Evolutionary conservation across 2,329 filamentous ascomycete genomes (phyloP), one percentile per base, ranked within the genome.

Genomic region (Didymella lethalis): DNA sequence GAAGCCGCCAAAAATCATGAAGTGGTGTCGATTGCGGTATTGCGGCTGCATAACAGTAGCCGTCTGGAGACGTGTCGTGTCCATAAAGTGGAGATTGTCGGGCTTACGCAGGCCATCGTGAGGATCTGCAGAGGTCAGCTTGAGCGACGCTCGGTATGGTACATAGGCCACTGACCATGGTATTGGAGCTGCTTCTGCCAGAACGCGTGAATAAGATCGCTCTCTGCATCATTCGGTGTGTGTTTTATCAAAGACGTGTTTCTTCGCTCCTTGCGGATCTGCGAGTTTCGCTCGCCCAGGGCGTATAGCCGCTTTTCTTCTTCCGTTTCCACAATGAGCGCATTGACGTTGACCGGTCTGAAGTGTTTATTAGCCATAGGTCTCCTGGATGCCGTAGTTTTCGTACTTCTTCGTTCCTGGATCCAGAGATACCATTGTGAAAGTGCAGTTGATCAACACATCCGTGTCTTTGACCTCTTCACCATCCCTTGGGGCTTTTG

Each of bases 1-100:
- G 72, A 89, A 91, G 14, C 90, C 90, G 50, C 90, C 90, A 68
- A 92, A 92, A 54, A 92, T 90, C 89, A 91, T 91, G 74, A 90
- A 90, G 68, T 90, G 87, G 75, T 91, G 88, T 2, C 87, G 77
- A 74, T 89, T 89, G 47, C 88, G 84, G 73, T 88, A 85, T 74
- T 90, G 88, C 0, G 90, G 90, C 72, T 91, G 89, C 89, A 92
- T 92, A 64, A 92, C 90, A 66, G 84, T 85, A 11, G 89, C 88
- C 2, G 88, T 87, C 67, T 85, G 84, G 31, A 91, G 83, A 32
- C 81, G 80, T 1, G 88, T 86, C 64, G 84, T 83, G 61, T 86
- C 81, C 83, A 92, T 91, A 68, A 83, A 84, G 36, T 84, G 76
- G 2, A 85, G 83, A 64, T 88, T 88, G 32, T 79, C 68, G 7